Conservation (phyloP, 2,329 filamentous ascomycete genomes). For the Hypoxylon sp. region DNA sequence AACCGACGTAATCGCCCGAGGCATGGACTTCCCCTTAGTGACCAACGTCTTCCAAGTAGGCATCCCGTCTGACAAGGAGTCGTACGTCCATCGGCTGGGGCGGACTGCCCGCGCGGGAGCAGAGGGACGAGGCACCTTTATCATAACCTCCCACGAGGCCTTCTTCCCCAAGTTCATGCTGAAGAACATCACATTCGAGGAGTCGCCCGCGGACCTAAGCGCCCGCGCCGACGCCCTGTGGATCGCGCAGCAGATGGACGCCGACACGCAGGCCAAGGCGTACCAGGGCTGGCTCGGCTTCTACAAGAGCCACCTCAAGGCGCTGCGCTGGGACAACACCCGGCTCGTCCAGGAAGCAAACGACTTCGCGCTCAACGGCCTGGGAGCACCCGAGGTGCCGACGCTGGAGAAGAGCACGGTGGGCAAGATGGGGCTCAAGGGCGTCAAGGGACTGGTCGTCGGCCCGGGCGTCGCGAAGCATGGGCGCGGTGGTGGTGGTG, state of each 20-base stretch:
- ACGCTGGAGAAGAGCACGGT: conserved; percentile 56
- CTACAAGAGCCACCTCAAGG: conserved; percentile 61
- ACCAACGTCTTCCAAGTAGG: conserved; percentile 72
- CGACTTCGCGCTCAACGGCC: conserved; percentile 55
- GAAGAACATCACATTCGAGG: conserved; percentile 62
- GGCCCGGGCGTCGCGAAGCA: conserved; percentile 48
- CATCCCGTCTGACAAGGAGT: conserved; percentile 65
- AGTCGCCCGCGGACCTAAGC: conserved; percentile 56
- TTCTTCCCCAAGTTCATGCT: conserved; percentile 59
- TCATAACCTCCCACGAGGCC: conserved; percentile 61
- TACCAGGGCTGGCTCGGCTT: conserved; percentile 66
- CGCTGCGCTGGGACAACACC: conserved; percentile 45
- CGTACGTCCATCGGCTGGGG: conserved; percentile 73
- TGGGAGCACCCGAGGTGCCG: conserved; percentile 58
- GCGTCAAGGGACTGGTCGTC: conserved; percentile 57
- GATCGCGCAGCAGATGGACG: conserved; percentile 54
- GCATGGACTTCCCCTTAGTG: conserved; percentile 77
- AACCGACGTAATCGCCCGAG: conserved; percentile 74
- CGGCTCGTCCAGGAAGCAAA: conserved; percentile 60
- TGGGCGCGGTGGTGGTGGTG: background rate
- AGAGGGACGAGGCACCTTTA: conserved; percentile 67
- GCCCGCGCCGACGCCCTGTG: conserved; percentile 48
- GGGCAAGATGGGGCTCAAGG: conserved; percentile 66
- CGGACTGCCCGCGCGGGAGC: conserved; percentile 72
- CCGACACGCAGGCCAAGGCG: conserved; percentile 54